Conservation (phyloP, 768 basidiomycete species). For the Kwoniella shandongensis region DNA sequence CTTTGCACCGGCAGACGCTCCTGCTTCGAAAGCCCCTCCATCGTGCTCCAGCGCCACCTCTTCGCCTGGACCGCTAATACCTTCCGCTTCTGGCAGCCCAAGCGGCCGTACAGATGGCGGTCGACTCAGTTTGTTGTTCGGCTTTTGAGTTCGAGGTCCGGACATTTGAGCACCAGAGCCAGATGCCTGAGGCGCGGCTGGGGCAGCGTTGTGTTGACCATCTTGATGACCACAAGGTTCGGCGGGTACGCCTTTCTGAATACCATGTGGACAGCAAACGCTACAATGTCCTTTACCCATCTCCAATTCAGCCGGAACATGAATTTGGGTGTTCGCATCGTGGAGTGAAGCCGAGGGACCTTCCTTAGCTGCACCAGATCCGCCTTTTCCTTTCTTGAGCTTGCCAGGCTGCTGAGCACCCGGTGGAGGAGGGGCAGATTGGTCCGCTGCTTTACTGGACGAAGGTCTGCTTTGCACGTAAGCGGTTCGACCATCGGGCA, state of each 20-base stretch:
- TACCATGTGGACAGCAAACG: conserved; percentile 41
- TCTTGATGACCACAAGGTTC: conserved; percentile 41
- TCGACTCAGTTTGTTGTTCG: background rate
- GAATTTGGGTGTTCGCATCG: conserved; percentile 10
- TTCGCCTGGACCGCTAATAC: conserved; percentile 9
- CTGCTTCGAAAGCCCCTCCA: conserved; percentile 7
- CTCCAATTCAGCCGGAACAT: conserved; percentile 23
- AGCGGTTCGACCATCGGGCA: conserved; percentile 41
- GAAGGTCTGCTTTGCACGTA: conserved; percentile 24
- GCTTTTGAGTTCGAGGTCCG: background rate
- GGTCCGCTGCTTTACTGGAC: background rate
- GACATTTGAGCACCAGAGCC: no score
- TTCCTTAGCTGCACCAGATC: conserved; percentile 1
- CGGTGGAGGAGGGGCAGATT: conserved; percentile 5
- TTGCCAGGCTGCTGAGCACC: conserved; percentile 10
- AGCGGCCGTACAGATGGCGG: conserved; percentile 4
- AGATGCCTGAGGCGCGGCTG: no score
- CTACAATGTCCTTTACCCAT: conserved; percentile 35
- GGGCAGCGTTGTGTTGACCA: no score
- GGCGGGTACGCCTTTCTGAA: conserved; percentile 24
- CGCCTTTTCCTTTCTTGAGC: conserved; percentile 22
- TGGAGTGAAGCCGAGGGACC: background rate
- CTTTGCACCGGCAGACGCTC: conserved; percentile 3
- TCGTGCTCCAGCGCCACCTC: conserved; percentile 5
- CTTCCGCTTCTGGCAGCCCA: conserved; percentile 9